Evolutionary conservation across 192 early-diverging fungal genomes (phyloP).

Genomic region (Backusella macrospora): DNA sequence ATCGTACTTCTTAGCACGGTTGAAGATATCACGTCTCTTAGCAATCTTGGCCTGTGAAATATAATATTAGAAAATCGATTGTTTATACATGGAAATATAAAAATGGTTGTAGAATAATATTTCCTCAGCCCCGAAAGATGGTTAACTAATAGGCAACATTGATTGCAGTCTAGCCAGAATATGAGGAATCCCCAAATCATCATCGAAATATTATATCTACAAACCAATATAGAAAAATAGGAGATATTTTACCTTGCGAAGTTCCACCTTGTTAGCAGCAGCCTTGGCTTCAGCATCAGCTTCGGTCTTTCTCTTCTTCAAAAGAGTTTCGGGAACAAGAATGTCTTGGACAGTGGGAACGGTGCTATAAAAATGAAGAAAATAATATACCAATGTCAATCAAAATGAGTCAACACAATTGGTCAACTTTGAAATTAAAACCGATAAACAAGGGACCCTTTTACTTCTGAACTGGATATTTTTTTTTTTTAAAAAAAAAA

Average conservation of each 20-base stretch:
- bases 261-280: constrained; percentile 52
- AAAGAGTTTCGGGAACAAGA: constrained; percentile 83
- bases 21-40: constrained; percentile 97
- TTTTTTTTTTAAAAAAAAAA: too few relatives aligned
- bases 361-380: constrained; percentile 47
- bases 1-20: constrained; percentile 98
- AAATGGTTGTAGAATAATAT: neutral
- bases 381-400: neutral
- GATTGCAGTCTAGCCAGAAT: constrained; percentile 12
- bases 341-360: constrained; percentile 67
- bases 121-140: constrained; percentile 12
- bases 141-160: constrained; percentile 12
- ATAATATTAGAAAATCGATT: too few relatives aligned
- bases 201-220: constrained; percentile 11
- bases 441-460: too few relatives aligned
- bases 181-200: constrained; percentile 9
- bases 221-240: neutral
- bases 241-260: constrained; percentile 50
- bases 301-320: constrained; percentile 82
- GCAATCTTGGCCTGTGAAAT: constrained; percentile 45
- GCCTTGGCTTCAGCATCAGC: constrained; percentile 70
- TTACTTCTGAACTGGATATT: too few relatives aligned
- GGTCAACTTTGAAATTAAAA: neutral
- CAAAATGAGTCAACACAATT: neutral
- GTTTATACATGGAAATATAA: neutral